phyloP scores from a whole-genome alignment of 2,329 filamentous ascomycete species.

The Hypoxylon sp. region DNA sequence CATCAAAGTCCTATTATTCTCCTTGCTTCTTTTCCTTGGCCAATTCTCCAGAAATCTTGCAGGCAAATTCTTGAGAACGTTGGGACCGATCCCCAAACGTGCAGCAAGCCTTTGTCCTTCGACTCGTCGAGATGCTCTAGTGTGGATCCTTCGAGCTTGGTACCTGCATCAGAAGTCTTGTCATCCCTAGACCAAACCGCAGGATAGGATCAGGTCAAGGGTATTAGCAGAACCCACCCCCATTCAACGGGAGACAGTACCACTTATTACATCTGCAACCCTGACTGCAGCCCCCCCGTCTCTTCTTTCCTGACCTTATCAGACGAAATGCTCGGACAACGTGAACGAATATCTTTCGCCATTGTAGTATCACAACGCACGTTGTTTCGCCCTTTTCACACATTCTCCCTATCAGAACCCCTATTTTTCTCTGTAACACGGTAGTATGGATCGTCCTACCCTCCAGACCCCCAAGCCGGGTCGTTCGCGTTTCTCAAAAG shows the following conservation, averaged over 20 bases:
- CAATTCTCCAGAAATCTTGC: conserved; percentile 19
- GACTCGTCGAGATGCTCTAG: conserved; percentile 25
- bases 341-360: conserved; percentile 32
- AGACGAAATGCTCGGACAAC: conserved; percentile 35
- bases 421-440: conserved; percentile 34
- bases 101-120: conserved; percentile 12
- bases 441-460: conserved; percentile 38
- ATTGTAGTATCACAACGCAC: conserved; percentile 37
- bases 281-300: conserved; percentile 37
- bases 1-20: conserved; percentile 10
- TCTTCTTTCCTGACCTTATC: conserved; percentile 37
- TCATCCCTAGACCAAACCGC: conserved; percentile 29
- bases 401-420: conserved; percentile 23
- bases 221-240: conserved; percentile 23
- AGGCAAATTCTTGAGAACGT: conserved; percentile 16
- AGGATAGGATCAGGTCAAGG: conserved; percentile 31
- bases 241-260: conserved; percentile 31
- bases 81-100: conserved; percentile 19
- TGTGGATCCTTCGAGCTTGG: conserved; percentile 38
- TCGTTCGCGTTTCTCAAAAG: conserved; percentile 66
- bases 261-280: conserved; percentile 40
- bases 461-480: conserved; percentile 52
- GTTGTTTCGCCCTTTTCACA: conserved; percentile 30
- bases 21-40: conserved; percentile 19
- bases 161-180: conserved; percentile 42